These are phyloP conservation scores for Chrysochromulina parva DNA, from an alignment of 78 protist species.

Conservation along the genomic window DNA sequence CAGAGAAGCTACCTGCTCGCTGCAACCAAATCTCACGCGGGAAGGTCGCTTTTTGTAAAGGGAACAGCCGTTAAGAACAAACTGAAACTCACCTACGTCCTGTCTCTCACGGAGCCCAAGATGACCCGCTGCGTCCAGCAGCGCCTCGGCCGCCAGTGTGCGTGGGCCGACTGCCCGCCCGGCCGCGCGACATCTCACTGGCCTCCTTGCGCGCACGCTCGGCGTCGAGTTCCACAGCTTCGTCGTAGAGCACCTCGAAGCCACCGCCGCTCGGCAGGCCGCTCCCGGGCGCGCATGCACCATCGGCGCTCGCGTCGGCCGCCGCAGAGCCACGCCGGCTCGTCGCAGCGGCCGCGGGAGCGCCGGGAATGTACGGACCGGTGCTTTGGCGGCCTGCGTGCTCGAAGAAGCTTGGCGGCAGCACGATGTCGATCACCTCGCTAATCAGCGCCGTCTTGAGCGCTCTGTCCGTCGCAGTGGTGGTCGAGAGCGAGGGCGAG, in stretches of 20 bases:
- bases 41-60: no score
- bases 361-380: background rate
- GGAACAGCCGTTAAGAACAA: no score
- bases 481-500: conserved; percentile 73
- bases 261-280: background rate
- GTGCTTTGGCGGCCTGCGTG: no score
- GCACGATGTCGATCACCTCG: conserved; percentile 65
- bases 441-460: conserved; percentile 59
- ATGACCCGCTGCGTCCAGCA: no score
- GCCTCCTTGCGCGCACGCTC: background rate
- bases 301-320: background rate
- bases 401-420: conserved; percentile 28
- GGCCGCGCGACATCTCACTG: no score
- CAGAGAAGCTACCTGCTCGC: no score
- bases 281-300: background rate
- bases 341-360: background rate
- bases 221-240: background rate
- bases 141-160: no score
- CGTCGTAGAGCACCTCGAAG: conserved; percentile 2
- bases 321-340: background rate
- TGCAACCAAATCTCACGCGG: no score
- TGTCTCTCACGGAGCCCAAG: no score
- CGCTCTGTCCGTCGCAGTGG: conserved; percentile 67
- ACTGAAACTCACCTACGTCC: no score
- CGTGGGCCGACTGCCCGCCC: no score